Evolutionary conservation across 2,329 filamentous ascomycete genomes (phyloP), one percentile per base, ranked within the genome.

Genomic region (Pseudogymnoascus sp.): DNA sequence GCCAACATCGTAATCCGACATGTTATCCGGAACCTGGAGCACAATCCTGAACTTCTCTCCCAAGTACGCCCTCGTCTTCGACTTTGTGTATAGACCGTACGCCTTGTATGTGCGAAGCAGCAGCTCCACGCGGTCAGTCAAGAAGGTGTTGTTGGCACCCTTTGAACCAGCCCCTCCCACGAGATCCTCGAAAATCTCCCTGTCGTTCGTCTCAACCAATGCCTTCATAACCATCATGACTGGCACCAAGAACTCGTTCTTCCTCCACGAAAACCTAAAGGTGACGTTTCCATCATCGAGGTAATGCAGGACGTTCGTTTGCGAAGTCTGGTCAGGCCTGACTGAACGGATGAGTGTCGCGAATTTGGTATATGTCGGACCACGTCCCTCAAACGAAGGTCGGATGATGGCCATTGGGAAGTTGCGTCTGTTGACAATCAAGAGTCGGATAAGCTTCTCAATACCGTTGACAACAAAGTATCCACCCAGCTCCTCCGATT

Each of bases 391-490:
- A 77, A 97, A 99, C 67, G 92, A 96, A 57, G 88, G 87, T 71
- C 94, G 89, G 68, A 90, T 84, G 73, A 97, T 97, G 54, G 93
- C 93, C 84, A 97, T 89, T 58, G 94, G 93, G 71, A 91, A 97
- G 74, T 99, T 99, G 70, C 94, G 83, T 74, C 90, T 85, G 72
- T 91, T 91, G 64, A 97, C 84, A 65, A 96, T 87, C 64, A 99
- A 81, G 78, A 97, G 86, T 71, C 94, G 90, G 68, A 97, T 91
- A 62, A 97, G 84, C 78, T 97, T 97, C 74, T 99, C 94, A 70
- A 92, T 96, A 66, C 94, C 94, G 73, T 99, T 99, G 70, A 99
- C 89, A 69, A 99, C 86, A 71, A 97, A 99, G 74, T 97, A 99
- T 47, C 94, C 94, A 37, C 94, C 94, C 32, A 97, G 77, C 74